Conservation (phyloP, 2,329 filamentous ascomycete species). For the Beauveria varroae region DNA sequence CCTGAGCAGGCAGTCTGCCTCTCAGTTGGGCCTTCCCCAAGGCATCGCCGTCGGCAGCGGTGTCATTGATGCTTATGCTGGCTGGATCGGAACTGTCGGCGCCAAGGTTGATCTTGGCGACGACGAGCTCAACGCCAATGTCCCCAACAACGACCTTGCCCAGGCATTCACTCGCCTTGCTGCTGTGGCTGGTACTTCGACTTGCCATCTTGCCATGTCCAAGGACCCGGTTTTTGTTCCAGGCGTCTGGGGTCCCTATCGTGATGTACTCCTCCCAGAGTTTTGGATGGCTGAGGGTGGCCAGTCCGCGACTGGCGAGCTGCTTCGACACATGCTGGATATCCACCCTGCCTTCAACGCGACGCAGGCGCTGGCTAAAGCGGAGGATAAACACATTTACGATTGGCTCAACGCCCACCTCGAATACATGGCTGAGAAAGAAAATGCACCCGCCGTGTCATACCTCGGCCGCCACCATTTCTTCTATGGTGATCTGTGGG, state of each 20-base stretch:
- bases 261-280: slow-evolving; percentile 82
- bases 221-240: slow-evolving; percentile 86
- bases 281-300: slow-evolving; percentile 98
- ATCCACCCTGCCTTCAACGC: slow-evolving; percentile 87
- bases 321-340: slow-evolving; percentile 89
- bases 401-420: slow-evolving; percentile 90
- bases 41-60: slow-evolving; percentile 92
- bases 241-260: slow-evolving; percentile 95
- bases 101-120: slow-evolving; percentile 74
- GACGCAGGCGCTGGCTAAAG: slow-evolving; percentile 69
- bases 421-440: slow-evolving; percentile 62
- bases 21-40: slow-evolving; percentile 73
- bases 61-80: slow-evolving; percentile 96
- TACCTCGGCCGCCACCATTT: slow-evolving; percentile 92
- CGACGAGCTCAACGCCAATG: slow-evolving; percentile 58
- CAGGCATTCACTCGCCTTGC: slow-evolving; percentile 91
- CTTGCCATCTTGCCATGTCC: slow-evolving; percentile 95
- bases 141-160: slow-evolving; percentile 74
- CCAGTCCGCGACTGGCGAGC: slow-evolving; percentile 90
- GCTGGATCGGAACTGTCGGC: slow-evolving; percentile 98
- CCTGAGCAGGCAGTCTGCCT: slow-evolving; percentile 74
- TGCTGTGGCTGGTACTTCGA: slow-evolving; percentile 92
- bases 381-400: slow-evolving; percentile 83
- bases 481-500: slow-evolving; percentile 97
- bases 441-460: slow-evolving; percentile 66